phyloP scores from a whole-genome alignment of 768 basidiomycete species.

The Podaxis pistillaris region DNA sequence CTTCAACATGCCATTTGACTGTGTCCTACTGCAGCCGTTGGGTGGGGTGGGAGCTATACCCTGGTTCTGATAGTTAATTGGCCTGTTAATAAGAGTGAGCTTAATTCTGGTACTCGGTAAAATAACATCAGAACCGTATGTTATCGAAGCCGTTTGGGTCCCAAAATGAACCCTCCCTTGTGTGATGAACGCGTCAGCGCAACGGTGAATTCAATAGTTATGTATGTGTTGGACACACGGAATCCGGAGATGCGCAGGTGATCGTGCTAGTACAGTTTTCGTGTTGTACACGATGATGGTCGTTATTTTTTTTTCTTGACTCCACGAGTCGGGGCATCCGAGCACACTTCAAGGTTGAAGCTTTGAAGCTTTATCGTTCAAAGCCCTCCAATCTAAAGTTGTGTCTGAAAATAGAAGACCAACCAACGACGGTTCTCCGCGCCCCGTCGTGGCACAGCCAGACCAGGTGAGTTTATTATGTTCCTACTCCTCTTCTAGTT shows the following conservation, averaged over 20 bases:
- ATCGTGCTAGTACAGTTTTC: background rate
- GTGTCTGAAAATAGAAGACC: background rate
- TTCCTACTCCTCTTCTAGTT: background rate
- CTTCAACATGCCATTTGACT: background rate
- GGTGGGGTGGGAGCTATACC: background rate
- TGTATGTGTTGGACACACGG: background rate
- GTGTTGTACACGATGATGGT: background rate
- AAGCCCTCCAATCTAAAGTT: background rate
- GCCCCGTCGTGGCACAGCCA: background rate
- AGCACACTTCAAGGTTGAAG: background rate
- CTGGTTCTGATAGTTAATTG: background rate
- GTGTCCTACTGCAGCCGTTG: slow-evolving; percentile 4
- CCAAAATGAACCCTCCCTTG: background rate
- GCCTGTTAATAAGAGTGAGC: background rate
- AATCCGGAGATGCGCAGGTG: background rate
- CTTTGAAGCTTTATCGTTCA: background rate
- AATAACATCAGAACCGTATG: background rate
- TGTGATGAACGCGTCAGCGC: background rate
- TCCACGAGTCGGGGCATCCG: background rate
- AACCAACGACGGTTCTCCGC: background rate
- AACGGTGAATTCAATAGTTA: background rate
- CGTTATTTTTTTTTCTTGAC: background rate
- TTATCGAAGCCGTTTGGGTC: background rate
- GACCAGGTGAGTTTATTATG: background rate
- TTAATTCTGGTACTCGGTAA: background rate